Percentiles rank a stretch among this genome's conserved stretches.
phyloP scores from a whole-genome alignment of 2,329 filamentous ascomycete species.

The Gaeumannomyces tritici region DNA sequence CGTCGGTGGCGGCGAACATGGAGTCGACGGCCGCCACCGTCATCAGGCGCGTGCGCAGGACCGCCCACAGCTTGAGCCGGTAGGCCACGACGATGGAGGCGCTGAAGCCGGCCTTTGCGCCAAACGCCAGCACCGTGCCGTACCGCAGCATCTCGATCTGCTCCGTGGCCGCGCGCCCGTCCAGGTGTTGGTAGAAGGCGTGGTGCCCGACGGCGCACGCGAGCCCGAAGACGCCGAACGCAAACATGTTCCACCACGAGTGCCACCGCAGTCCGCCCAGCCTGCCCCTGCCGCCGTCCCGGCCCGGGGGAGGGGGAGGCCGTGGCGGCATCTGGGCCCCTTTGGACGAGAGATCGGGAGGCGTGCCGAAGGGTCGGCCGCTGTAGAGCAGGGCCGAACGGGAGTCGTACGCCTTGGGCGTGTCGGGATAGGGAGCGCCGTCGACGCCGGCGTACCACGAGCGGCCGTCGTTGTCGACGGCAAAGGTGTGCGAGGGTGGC shows the following conservation, averaged over 20 bases:
- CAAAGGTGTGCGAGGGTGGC: too few species aligned
- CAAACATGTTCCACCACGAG: constrained; percentile 21
- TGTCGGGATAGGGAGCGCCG: too few species aligned
- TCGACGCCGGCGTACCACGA: too few species aligned
- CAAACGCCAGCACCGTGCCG: constrained; percentile 27
- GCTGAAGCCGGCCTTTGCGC: constrained; percentile 26
- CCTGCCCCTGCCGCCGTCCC: background rate
- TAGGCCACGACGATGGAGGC: constrained; percentile 20
- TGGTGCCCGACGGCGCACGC: constrained; percentile 26
- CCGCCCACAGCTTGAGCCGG: constrained; percentile 16
- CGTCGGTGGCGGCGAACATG: constrained; percentile 25
- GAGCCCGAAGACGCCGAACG: constrained; percentile 24
- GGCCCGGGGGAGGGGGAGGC: background rate
- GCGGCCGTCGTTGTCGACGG: too few species aligned
- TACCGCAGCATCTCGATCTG: constrained; percentile 28
- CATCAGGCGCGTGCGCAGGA: constrained; percentile 15
- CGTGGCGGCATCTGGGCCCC: background rate
- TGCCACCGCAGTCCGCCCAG: constrained; percentile 8
- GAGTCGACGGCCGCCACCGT: constrained; percentile 19
- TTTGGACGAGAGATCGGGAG: too few species aligned
- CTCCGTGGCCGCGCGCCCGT: constrained; percentile 20
- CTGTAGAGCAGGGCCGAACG: too few species aligned
- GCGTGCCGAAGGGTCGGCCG: too few species aligned
- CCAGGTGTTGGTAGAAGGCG: constrained; percentile 22
- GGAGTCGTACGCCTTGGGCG: too few species aligned